A percentile compares a stretch with the other conserved stretches of the same genome.
These are phyloP conservation scores for Fraxinus sp. DNA, from an alignment of 305 asterid genomes.

Conservation along the genomic window DNA sequence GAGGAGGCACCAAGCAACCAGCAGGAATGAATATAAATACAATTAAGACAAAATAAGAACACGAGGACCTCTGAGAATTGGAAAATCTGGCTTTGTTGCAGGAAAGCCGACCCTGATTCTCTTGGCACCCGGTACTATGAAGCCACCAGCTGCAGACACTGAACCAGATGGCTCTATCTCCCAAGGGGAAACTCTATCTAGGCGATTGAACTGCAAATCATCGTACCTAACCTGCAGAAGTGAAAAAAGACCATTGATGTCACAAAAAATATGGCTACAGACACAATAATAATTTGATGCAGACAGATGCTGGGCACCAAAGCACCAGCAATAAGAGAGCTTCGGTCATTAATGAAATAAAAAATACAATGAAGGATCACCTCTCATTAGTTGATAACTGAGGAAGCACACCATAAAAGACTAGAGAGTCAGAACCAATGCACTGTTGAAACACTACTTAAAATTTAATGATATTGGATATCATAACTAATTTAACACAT, in stretches of 20 bases:
- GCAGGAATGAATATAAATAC: neutral
- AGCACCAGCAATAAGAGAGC: neutral
- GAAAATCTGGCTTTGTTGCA: constrained; percentile 48
- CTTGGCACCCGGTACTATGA: constrained; percentile 64
- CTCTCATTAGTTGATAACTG: constrained; percentile 1
- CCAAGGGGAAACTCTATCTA: constrained; percentile 94
- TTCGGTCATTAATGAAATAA: neutral
- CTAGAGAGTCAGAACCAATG: neutral
- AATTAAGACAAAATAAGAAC: neutral
- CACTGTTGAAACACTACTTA: neutral
- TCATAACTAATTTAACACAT: neutral
- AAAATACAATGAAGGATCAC: neutral
- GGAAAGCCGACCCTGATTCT: constrained; percentile 67
- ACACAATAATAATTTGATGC: neutral
- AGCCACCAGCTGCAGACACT: constrained; percentile 53
- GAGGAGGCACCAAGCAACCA: neutral
- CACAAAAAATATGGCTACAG: constrained; percentile 6
- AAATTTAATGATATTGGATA: neutral
- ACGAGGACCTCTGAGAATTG: constrained; percentile 53
- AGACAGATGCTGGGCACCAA: neutral
- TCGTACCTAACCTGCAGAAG: constrained; percentile 87
- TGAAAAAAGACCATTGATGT: constrained; percentile 6
- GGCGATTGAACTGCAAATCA: constrained; percentile 65
- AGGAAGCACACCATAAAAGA: neutral
- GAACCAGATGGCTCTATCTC: constrained; percentile 77